Percentiles rank a stretch among this genome's conserved stretches.
phyloP scores from a whole-genome alignment of 2,329 filamentous ascomycete genomes.

The Sporothrix pseudoabietina region DNA sequence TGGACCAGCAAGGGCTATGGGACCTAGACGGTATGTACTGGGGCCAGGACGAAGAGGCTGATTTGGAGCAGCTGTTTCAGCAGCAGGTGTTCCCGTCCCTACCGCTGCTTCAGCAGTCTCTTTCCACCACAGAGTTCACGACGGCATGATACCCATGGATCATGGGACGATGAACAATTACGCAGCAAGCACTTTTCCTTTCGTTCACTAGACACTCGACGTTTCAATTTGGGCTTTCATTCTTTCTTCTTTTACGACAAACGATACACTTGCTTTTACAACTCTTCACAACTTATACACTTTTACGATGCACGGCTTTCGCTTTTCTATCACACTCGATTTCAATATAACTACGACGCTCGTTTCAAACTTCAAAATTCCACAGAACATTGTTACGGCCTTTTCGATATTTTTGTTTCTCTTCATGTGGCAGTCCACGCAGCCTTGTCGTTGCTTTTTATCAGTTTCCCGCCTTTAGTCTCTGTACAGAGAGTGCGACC shows the following conservation, averaged over 20 bases:
- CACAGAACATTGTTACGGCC: too few species aligned
- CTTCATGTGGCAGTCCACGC: too few species aligned
- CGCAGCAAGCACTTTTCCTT: slow-evolving; percentile 42
- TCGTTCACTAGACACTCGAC: slow-evolving; percentile 45
- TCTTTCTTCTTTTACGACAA: background rate
- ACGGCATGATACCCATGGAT: slow-evolving; percentile 44
- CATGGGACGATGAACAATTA: slow-evolving; percentile 45
- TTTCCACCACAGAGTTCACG: slow-evolving; percentile 39
- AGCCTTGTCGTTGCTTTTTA: background rate
- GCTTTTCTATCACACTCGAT: too few species aligned
- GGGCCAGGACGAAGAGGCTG: slow-evolving; percentile 45
- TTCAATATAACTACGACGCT: too few species aligned
- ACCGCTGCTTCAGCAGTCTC: background rate
- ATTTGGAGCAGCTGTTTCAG: slow-evolving; percentile 22
- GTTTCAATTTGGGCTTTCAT: background rate
- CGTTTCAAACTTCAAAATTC: too few species aligned
- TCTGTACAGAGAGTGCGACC: background rate
- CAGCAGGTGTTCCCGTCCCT: slow-evolving; percentile 29
- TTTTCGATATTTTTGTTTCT: too few species aligned
- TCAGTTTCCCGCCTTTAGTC: background rate
- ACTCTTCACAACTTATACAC: background rate
- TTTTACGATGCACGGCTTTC: too few species aligned
- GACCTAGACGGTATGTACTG: slow-evolving; percentile 61
- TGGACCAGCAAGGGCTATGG: slow-evolving; percentile 59
- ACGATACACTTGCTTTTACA: background rate